A percentile compares a stretch with the other conserved stretches of the same genome.
phyloP scores from a whole-genome alignment of 495 filamentous ascomycete genomes.

The Aspergillus coremiiformis region DNA sequence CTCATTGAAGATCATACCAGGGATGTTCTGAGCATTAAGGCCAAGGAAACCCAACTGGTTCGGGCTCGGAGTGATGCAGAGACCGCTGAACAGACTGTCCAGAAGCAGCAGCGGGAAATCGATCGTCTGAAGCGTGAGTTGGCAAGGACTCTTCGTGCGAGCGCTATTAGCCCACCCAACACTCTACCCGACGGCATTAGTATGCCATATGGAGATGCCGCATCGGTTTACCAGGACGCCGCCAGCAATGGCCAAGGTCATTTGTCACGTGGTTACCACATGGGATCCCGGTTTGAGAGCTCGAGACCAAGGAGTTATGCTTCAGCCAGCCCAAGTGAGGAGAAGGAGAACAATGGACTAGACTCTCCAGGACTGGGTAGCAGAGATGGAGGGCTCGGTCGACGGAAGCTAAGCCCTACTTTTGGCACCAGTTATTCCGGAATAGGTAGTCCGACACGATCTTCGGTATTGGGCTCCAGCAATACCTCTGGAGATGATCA shows the following conservation, averaged over 20 bases:
- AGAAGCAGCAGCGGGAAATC: slow-evolving; percentile 79
- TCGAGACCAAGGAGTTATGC: slow-evolving; percentile 56
- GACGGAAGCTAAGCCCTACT: slow-evolving; percentile 40
- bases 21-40: slow-evolving; percentile 91
- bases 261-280: slow-evolving; percentile 25
- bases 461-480: slow-evolving; percentile 29
- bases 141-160: slow-evolving; percentile 37
- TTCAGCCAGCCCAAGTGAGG: slow-evolving; percentile 64
- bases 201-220: slow-evolving; percentile 29
- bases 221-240: slow-evolving; percentile 32
- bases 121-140: slow-evolving; percentile 83
- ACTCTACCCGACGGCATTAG: slow-evolving; percentile 25
- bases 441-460: slow-evolving; percentile 50
- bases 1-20: slow-evolving; percentile 96
- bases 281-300: slow-evolving; percentile 34
- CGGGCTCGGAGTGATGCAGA: slow-evolving; percentile 86
- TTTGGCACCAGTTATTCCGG: slow-evolving; percentile 47
- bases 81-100: slow-evolving; percentile 72
- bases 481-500: slow-evolving; percentile 34
- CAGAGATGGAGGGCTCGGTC: slow-evolving; percentile 30
- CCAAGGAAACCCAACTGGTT: slow-evolving; percentile 95
- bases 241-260: slow-evolving; percentile 23
- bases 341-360: slow-evolving; percentile 63
- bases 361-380: slow-evolving; percentile 34
- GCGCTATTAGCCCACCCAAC: slow-evolving; percentile 35